Conservation (phyloP, 1,139 yeast genomes). For the Saccharomyces hybrid region DNA sequence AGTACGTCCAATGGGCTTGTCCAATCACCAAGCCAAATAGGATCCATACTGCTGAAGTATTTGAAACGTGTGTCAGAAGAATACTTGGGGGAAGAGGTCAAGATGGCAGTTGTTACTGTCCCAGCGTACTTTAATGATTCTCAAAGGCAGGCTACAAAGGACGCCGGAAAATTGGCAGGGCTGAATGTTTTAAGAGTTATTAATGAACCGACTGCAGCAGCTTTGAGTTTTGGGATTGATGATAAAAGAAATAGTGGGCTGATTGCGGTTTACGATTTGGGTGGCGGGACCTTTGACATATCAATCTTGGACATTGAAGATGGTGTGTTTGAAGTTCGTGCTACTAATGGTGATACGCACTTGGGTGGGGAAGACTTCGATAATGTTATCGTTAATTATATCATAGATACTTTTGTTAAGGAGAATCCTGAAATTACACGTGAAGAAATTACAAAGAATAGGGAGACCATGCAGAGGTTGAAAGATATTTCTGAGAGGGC, state of each 20-base stretch:
- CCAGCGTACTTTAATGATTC: slow-evolving; percentile 78
- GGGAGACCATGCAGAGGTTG: slow-evolving; percentile 47
- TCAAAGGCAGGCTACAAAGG: slow-evolving; percentile 70
- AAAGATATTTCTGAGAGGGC: slow-evolving; percentile 65
- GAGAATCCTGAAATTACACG: slow-evolving; percentile 19
- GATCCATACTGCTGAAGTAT: slow-evolving; percentile 23
- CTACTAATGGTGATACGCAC: slow-evolving; percentile 82
- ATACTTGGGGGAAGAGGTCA: slow-evolving; percentile 36
- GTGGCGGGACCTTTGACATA: slow-evolving; percentile 81
- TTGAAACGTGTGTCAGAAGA: slow-evolving; percentile 50
- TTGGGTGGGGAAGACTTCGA: slow-evolving; percentile 81
- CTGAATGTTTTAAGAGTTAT: slow-evolving; percentile 60
- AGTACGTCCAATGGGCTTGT: slow-evolving; percentile 31
- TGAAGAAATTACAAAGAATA: slow-evolving; percentile 12
- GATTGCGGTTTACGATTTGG: slow-evolving; percentile 75
- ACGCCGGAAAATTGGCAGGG: slow-evolving; percentile 61
- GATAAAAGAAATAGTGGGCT: slow-evolving; percentile 40
- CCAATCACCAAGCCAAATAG: slow-evolving; percentile 28
- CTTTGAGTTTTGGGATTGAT: slow-evolving; percentile 68
- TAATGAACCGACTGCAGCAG: slow-evolving; percentile 79
- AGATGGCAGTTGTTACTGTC: slow-evolving; percentile 67
- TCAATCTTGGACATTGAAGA: slow-evolving; percentile 72
- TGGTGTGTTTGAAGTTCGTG: slow-evolving; percentile 73
- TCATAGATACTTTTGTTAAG: slow-evolving; percentile 41
- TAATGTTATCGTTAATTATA: slow-evolving; percentile 47